Conservation (phyloP, 306 rosid genomes). For the Lathyrus sativus region DNA sequence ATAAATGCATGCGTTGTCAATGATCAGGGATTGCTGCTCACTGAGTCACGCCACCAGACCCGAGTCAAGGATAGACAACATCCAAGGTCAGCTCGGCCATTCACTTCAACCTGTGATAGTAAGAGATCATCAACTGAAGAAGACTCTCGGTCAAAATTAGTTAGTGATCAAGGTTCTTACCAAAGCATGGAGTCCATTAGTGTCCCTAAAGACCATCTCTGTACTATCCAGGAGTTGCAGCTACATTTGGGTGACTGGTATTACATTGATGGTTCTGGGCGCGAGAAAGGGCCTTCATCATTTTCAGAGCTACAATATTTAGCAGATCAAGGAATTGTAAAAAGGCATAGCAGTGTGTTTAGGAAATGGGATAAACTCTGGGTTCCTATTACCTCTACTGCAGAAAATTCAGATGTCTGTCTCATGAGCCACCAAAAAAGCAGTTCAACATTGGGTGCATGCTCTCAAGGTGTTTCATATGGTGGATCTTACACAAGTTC, state of each 20-base stretch:
- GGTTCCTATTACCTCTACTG: slow-evolving; percentile 82
- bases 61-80: slow-evolving; percentile 68
- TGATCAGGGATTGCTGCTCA: slow-evolving; percentile 81
- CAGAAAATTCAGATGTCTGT: slow-evolving; percentile 57
- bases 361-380: slow-evolving; percentile 84
- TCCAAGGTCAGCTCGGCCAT: slow-evolving; percentile 66
- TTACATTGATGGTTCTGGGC: slow-evolving; percentile 98
- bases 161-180: slow-evolving; percentile 58
- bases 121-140: slow-evolving; percentile 77
- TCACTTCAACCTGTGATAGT: slow-evolving; percentile 68
- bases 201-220: slow-evolving; percentile 66
- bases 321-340: slow-evolving; percentile 76
- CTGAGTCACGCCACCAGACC: slow-evolving; percentile 71
- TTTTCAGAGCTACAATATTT: slow-evolving; percentile 77
- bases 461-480: slow-evolving; percentile 41
- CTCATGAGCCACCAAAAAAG: slow-evolving; percentile 46
- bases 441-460: slow-evolving; percentile 46
- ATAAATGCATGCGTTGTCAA: slow-evolving; percentile 93
- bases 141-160: slow-evolving; percentile 57
- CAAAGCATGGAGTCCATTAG: slow-evolving; percentile 45
- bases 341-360: slow-evolving; percentile 73
- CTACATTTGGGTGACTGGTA: slow-evolving; percentile 92
- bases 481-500: slow-evolving; percentile 36
- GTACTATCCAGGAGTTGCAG: slow-evolving; percentile 70
- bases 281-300: slow-evolving; percentile 87